Percentiles rank a stretch among this genome's conserved stretches.
phyloP scores from a whole-genome alignment of 2,329 filamentous ascomycete genomes.

The Sordariomycetes sp. region DNA sequence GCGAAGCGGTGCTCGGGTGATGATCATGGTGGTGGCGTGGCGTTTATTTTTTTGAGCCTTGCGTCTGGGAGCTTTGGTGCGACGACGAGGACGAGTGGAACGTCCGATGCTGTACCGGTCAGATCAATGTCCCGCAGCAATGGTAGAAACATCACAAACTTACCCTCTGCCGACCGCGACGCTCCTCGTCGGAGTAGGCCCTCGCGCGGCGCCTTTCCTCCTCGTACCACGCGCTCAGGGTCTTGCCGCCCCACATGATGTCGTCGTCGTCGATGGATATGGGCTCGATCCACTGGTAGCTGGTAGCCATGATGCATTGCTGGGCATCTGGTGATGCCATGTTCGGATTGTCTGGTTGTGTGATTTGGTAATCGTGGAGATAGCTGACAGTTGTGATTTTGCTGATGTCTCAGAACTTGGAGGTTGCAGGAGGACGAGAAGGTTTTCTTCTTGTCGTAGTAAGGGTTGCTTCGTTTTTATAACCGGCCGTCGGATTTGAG shows the following conservation, averaged over 20 bases:
- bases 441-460: too few species aligned
- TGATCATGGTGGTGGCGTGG: neutral
- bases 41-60: constrained; percentile 1
- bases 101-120: constrained; percentile 1
- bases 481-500: too few species aligned
- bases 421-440: too few species aligned
- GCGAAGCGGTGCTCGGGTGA: neutral
- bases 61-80: constrained; percentile 2
- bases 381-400: too few species aligned
- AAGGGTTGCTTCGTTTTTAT: too few species aligned
- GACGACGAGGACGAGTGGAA: neutral
- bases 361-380: too few species aligned
- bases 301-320: neutral
- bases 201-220: constrained; percentile 36
- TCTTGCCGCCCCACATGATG: constrained; percentile 49
- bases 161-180: constrained; percentile 26
- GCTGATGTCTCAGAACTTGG: too few species aligned
- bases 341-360: neutral
- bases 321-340: neutral
- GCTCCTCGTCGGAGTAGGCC: constrained; percentile 24
- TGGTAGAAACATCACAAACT: constrained; percentile 7
- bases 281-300: constrained; percentile 36
- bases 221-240: constrained; percentile 49
- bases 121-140: neutral
- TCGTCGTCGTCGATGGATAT: constrained; percentile 52